Evolutionary conservation across 495 filamentous ascomycete species (phyloP), one percentile per base, ranked within the genome.

Genomic region (Penicillium pulvis): DNA sequence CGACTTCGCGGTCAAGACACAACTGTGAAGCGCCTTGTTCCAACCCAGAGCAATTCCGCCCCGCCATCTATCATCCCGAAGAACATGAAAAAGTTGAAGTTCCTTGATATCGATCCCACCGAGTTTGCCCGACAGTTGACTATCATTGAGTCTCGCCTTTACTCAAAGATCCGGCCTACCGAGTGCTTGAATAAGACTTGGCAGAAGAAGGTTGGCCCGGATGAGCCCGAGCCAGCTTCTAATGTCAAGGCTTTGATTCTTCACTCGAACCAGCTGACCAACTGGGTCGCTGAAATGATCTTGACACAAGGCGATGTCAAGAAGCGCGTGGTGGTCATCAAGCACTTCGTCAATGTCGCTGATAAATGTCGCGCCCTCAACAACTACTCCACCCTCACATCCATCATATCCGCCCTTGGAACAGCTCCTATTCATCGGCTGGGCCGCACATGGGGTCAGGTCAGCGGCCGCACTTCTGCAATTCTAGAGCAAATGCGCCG

Each of bases 251-350:
- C 92, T 11, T 80, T 98, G 58, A 98, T 98, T 74, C 81, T 98
- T 44, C 94, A 98, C 71, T 97, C 95, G 0, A 98, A 98, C 62
- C 93, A 97, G 71, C 84, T 98, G 73, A 98, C 94, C 19, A 98
- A 98, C 72, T 98, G 95, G 95, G 94, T 98, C 53, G 94, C 94
- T n/a, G 93, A 98, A 71, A 98, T 98, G 94, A 98, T 98, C 63
- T 79, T 98, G 65, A 91, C 86, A 3, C 95, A 98, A 71, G 80
- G 83, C 33, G 94, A 98, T 70, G 90, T 96, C 50, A 94, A 93
- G 78, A 96, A 96, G 73, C 84, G 94, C 58, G 94, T 98, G 28
- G 87, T 95, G 19, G 95, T 98, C 41, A 97, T 98, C 74, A 98
- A 98, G 70, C 95, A 98, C 74, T 98, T 98, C 75, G 91, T 98